phyloP scores from a whole-genome alignment of 1,284 basidiomycete species.

The Anthracocystis panici-leucophaei region DNA sequence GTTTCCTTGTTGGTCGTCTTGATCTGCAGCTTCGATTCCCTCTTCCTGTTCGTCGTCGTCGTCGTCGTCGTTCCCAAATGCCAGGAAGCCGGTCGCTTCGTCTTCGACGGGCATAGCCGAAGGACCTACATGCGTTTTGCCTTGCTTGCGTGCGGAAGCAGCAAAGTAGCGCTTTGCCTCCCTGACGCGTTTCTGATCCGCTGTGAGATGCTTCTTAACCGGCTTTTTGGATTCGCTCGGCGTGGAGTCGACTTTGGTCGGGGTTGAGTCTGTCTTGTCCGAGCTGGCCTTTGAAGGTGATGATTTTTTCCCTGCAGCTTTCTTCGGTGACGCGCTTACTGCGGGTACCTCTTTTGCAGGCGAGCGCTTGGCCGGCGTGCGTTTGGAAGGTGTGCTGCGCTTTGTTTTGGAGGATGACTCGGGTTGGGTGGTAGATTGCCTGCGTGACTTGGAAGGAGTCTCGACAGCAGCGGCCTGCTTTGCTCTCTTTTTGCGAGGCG shows the following conservation, averaged over 20 bases:
- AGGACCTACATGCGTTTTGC: conserved; percentile 7
- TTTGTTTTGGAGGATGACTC: background rate
- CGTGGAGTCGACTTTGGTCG: background rate
- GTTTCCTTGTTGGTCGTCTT: conserved; percentile 5
- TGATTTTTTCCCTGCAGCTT: background rate
- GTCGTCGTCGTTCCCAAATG: conserved; percentile 25
- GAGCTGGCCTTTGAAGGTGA: background rate
- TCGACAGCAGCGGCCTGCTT: background rate
- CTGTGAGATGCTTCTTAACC: conserved; percentile 3
- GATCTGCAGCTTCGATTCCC: background rate
- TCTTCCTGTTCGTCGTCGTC: conserved; percentile 16
- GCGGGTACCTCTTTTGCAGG: conserved; percentile 7
- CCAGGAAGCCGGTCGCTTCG: conserved; percentile 32
- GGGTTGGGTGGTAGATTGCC: too few species aligned
- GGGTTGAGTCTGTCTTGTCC: conserved; percentile 2
- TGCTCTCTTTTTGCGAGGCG: conserved; percentile 35
- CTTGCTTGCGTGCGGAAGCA: background rate
- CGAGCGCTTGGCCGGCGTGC: conserved; percentile 7
- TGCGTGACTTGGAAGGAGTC: conserved; percentile 9
- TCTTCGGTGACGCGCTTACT: conserved; percentile 5
- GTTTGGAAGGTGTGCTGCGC: too few species aligned
- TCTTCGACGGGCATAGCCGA: conserved; percentile 40
- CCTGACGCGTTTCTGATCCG: conserved; percentile 17
- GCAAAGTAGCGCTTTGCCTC: conserved; percentile 35
- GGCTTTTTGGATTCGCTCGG: background rate